Percentiles rank a stretch among this genome's conserved stretches.
Evolutionary conservation across 768 basidiomycete genomes (phyloP).

Genomic region (Strobilomyces echinocephalus): DNA sequence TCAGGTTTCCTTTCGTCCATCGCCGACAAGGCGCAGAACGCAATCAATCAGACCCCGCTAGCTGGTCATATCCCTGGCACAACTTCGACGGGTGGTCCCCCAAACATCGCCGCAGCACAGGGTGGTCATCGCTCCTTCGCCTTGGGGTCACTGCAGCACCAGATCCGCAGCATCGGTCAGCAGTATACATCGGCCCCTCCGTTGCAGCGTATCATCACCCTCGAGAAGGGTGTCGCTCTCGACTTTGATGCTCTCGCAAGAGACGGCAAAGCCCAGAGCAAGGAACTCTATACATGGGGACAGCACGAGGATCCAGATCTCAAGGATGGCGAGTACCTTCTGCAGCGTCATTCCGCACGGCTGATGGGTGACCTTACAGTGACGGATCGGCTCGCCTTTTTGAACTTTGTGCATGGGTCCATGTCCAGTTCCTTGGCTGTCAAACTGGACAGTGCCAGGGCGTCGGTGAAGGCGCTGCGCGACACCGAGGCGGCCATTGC

Average conservation of each 20-base stretch:
- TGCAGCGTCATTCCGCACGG: neutral
- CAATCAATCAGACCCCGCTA: slow-evolving; percentile 58
- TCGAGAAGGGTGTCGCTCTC: slow-evolving; percentile 71
- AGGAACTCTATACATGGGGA: slow-evolving; percentile 84
- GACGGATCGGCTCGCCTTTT: slow-evolving; percentile 74
- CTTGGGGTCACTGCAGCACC: slow-evolving; percentile 62
- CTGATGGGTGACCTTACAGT: slow-evolving; percentile 39
- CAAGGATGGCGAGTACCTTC: slow-evolving; percentile 58
- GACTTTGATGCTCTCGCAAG: slow-evolving; percentile 65
- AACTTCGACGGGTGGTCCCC: slow-evolving; percentile 26
- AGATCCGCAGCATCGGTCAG: slow-evolving; percentile 68
- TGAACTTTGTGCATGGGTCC: slow-evolving; percentile 73
- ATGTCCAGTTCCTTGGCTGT: slow-evolving; percentile 55
- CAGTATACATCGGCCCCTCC: slow-evolving; percentile 69
- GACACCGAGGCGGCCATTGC: slow-evolving; percentile 59
- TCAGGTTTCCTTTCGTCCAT: slow-evolving; percentile 60
- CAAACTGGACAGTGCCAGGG: slow-evolving; percentile 61
- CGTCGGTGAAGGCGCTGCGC: slow-evolving; percentile 65
- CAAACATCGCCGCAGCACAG: slow-evolving; percentile 39
- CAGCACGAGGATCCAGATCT: slow-evolving; percentile 66
- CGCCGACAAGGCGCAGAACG: slow-evolving; percentile 73
- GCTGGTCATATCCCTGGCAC: slow-evolving; percentile 47
- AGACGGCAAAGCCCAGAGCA: slow-evolving; percentile 69
- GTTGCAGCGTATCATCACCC: slow-evolving; percentile 74
- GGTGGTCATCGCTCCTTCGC: slow-evolving; percentile 47